These are phyloP conservation scores for Hypoxylon lienhwacheense DNA, from an alignment of 495 filamentous ascomycete species.

Conservation along the genomic window DNA sequence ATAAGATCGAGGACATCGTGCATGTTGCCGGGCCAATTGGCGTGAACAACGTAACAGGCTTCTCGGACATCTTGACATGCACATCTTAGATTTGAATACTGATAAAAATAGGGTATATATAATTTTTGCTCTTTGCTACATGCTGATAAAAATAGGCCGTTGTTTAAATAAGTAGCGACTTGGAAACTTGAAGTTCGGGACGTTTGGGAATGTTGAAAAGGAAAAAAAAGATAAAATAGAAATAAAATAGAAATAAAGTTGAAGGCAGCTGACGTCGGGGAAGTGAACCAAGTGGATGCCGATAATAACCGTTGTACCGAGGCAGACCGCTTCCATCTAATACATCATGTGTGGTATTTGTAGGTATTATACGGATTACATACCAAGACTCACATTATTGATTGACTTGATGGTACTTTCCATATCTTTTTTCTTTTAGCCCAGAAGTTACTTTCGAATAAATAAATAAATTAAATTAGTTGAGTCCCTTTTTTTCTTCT, in stretches of 20 bases:
- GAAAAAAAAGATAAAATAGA: not conserved
- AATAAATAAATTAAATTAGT: too few species aligned
- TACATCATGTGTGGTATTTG: conserved; percentile 44
- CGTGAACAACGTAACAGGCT: conserved; percentile 43
- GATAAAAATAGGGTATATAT: too few species aligned
- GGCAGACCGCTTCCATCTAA: conserved; percentile 16
- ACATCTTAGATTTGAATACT: conserved; percentile 39
- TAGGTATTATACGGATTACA: too few species aligned
- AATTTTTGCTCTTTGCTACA: conserved; percentile 11
- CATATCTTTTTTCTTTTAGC: not conserved
- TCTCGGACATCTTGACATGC: conserved; percentile 40
- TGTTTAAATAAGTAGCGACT: conserved; percentile 5
- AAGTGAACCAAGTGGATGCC: conserved; percentile 8
- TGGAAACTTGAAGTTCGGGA: not conserved
- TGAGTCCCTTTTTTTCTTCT: not conserved
- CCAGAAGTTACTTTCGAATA: too few species aligned
- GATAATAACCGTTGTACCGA: conserved; percentile 30
- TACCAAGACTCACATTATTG: too few species aligned
- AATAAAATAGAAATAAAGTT: not conserved
- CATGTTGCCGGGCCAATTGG: conserved; percentile 46
- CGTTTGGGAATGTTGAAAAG: conserved; percentile 5
- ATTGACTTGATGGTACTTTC: too few species aligned
- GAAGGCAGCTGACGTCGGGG: conserved; percentile 22
- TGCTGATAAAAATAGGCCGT: conserved; percentile 10
- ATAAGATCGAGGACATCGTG: conserved; percentile 28